Base-by-base conservation (phyloP, 371 early-diverging fungal genomes). In the Astathelohania contejeani region DNA sequence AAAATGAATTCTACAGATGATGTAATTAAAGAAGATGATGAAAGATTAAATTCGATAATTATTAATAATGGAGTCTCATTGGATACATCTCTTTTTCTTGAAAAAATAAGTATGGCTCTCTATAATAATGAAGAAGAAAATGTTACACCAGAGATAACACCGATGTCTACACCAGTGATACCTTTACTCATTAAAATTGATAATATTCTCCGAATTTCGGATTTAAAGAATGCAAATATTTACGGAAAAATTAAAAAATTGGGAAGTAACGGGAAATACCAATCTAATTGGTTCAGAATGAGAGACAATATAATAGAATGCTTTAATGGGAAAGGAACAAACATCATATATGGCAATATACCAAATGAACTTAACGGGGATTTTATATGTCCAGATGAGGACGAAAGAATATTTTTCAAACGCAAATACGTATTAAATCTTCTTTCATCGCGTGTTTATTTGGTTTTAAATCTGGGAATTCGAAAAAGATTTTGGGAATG, bases 391-490 rank as follows among this genome's bases (percentile, higher is more conserved):
- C 53, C 53, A 16, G 51, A 45, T 26, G 37, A 49, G 7, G 25
- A 22, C 16, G 3, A 4, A 10, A 12, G 14, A 9, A 12, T 10
- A 9, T 63, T 57, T 49, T 44, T 53, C 3, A 57, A 38, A 23
- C 51, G 23, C 23, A 63, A 58, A 53, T 63, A 56, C 29, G 29
- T 44, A 19, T 22, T 63, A 32, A 53, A 63, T 46, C 37, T 63
- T 25, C 42, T 57, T 3, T n/a, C 29, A 20, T 27, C 49, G 9
- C 25, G 42, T 16, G 3, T 63, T 1, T 49, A 45, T 24, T 40
- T 63, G 18, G 49, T 40, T 1, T 57, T 57, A 16, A 44, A 52
- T 0, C 18, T 26, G 12, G 10, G 10, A 4, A 12, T 28, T 3
- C 47, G 29, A 10, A 23, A 25, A 2, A 42, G 29, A 22, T 24